Base-by-base conservation (phyloP, 257 asterid species). In the Jacaranda copaia region DNA sequence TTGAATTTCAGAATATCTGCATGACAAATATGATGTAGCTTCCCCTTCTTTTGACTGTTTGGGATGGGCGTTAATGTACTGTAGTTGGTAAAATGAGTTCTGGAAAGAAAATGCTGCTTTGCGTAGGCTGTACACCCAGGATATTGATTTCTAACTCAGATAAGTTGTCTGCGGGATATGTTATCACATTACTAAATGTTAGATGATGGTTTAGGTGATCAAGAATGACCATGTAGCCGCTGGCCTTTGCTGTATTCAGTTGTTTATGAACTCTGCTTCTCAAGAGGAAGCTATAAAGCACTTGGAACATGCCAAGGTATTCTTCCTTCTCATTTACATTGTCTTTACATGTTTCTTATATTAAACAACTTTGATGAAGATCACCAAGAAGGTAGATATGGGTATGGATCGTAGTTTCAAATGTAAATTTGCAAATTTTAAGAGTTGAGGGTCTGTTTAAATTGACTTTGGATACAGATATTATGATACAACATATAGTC, bases 161-260 rank as follows among this genome's bases (percentile, higher is more conserved):
- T 5, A 15, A 52, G 62, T 76, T 67, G 20, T 56, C 25, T 15
- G 46, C 40, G 58, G 40, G 46, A 65, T 62, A 62, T 42, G 48
- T 79, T 56, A 15, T 69, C 68, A 76, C 68, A 69, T 74, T 38
- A 81, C 81, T 74, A 46, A 73, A 46, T 61, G 56, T 73, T 73
- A 65, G 72, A 57, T 73, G 81, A 68, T 82, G 83, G 72, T 20
- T 73, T 84, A 92, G 99, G 99, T 95, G 86, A 85, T 93, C 79
- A 95, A 88, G 87, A 95, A 90, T 85, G 99, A 95, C 81, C 94
- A 93, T 14, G 87, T 95, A 67, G 98, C 98, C 18, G 97, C 97
- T 74, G 99, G 98, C 74, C 94, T 93, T 75, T 95, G 98, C 84
- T 95, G 97, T 83, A 90, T 95, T 76, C 99, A 95, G 87, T 87